These are phyloP conservation scores for Vigna angularis DNA, from an alignment of 306 rosid genomes.

Conservation along the genomic window DNA sequence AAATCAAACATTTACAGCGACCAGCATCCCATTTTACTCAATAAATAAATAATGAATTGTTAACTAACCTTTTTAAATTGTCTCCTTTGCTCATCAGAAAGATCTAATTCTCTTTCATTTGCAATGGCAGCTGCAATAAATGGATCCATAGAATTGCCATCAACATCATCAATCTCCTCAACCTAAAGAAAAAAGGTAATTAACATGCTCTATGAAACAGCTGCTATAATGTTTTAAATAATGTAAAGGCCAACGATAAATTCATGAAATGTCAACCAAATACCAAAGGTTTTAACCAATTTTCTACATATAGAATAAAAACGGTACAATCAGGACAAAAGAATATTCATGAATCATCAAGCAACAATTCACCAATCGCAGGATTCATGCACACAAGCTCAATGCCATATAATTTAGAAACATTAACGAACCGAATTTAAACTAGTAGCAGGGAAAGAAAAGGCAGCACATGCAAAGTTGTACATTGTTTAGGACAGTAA, in stretches of 20 bases:
- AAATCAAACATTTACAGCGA: conserved; percentile 20
- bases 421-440: neutral
- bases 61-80: conserved; percentile 76
- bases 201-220: conserved; percentile 17
- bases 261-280: conserved; percentile 26
- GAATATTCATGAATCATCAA: conserved; percentile 28
- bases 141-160: conserved; percentile 78
- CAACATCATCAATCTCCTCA: conserved; percentile 96
- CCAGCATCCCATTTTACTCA: conserved; percentile 14
- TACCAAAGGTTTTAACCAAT: conserved; percentile 6
- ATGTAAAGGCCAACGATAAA: neutral
- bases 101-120: conserved; percentile 80
- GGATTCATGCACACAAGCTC: conserved; percentile 8
- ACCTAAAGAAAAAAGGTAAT: conserved; percentile 57
- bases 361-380: conserved; percentile 10
- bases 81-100: conserved; percentile 82
- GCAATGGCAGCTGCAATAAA: conserved; percentile 95
- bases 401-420: conserved; percentile 19
- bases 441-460: neutral
- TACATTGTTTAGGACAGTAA: neutral
- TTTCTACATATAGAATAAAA: conserved; percentile 19
- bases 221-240: conserved; percentile 30
- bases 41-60: conserved; percentile 31
- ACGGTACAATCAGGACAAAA: conserved; percentile 6
- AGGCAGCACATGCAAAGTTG: neutral